Percentiles rank a stretch among this genome's conserved stretches.
Conservation (phyloP, 805 yeast species). For the Hemisphaericaspora nanyangensis region DNA sequence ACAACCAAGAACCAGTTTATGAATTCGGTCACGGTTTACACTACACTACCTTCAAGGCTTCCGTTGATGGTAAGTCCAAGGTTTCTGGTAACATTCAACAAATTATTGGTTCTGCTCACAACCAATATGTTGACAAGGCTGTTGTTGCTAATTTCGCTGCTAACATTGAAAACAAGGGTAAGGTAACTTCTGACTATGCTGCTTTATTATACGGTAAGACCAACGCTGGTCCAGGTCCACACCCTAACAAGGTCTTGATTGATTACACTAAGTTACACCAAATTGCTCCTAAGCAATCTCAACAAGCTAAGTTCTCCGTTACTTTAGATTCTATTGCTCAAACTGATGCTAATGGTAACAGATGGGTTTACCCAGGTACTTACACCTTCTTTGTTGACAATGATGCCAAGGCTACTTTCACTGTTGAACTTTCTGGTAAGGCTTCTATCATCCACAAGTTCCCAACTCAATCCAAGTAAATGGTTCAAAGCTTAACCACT, state of each 20-base stretch:
- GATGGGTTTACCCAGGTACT: constrained; percentile 5
- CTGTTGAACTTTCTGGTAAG: constrained; percentile 2
- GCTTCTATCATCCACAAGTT: constrained; percentile 2
- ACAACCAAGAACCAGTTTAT: constrained; percentile 7
- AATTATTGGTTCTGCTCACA: background rate
- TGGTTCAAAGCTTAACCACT: too few relatives aligned
- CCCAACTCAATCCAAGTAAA: constrained; percentile 5
- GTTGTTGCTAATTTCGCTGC: background rate
- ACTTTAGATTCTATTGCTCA: constrained; percentile 2
- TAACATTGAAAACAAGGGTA: constrained; percentile 2
- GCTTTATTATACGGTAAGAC: constrained; percentile 2
- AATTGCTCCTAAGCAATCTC: background rate
- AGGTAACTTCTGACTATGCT: constrained; percentile 5
- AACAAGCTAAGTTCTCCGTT: constrained; percentile 4
- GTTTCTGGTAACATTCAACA: constrained; percentile 1
- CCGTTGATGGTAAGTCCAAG: background rate
- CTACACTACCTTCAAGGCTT: constrained; percentile 7
- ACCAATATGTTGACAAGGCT: background rate
- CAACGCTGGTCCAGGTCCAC: constrained; percentile 6
- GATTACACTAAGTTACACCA: constrained; percentile 2
- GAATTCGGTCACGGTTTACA: constrained; percentile 10
- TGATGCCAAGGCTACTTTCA: constrained; percentile 2
- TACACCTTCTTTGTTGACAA: constrained; percentile 4
- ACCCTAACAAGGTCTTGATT: constrained; percentile 2
- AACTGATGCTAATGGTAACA: constrained; percentile 4